Base-by-base conservation (phyloP, 768 basidiomycete genomes). In the Hericium alpestre region DNA sequence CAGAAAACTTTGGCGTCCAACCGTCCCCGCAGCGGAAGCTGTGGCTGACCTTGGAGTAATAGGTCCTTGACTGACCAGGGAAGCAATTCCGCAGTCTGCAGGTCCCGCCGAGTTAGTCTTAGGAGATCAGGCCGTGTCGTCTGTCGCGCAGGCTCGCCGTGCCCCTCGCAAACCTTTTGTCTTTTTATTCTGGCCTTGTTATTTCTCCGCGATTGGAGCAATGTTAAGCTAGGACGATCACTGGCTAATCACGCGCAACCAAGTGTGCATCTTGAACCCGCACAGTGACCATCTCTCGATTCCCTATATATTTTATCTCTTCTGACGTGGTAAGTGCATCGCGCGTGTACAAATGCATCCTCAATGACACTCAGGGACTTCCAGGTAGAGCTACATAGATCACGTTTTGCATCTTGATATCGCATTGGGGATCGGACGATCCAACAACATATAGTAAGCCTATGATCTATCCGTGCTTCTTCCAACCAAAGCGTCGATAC, bases 21-120 rank as follows among this genome's bases (percentile, higher is more conserved):
- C 79, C 78, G 78, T 71, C 75, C 73, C 78, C 80, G 76, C 71
- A 59, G 69, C 77, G 82, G 72, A 90, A 83, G 80, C 72, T 38
- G 69, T 80, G 84, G 76, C 61, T 59, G 76, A 70, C 73, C 79
- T 82, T 83, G 84, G 88, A 86, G 86, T 90, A 90, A 90, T 86
- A 66, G 72, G 83, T 72, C 80, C 85, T 80, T 82, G 84, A 81
- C 80, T 74, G 83, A 80, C 84, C 83, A 90, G 88, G 87, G 83
- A 90, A 90, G 88, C 76, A 84, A 90, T 90, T 90, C 83, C 81
- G 87, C 88, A 90, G 83, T 80, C 82, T 78, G 79, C 85, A 79
- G 86, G 81, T 75, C 78, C 78, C 70, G 81, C 88, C 87, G 83
- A 90, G 85, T 89, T 89, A 87, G 87, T 90, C 88, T 83, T 86